These are phyloP conservation scores for Calvatia gigantea DNA, from an alignment of 768 basidiomycete genomes.

Conservation along the genomic window DNA sequence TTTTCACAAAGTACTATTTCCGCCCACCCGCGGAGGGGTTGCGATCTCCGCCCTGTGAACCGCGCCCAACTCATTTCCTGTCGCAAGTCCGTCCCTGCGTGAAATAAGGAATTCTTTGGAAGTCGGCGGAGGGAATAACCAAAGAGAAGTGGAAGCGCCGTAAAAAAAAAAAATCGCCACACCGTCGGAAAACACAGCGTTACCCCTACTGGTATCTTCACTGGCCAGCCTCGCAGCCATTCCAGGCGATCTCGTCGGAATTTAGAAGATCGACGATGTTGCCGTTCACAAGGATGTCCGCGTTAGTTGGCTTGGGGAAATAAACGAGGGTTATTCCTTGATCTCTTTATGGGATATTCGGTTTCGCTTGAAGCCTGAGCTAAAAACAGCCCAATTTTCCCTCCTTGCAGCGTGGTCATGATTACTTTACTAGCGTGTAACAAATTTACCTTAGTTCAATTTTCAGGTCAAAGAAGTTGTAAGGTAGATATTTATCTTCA, in stretches of 20 bases:
- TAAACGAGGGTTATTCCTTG: not conserved
- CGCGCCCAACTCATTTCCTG: not conserved
- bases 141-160: not conserved
- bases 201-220: not conserved
- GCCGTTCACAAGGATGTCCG: not conserved
- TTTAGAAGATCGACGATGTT: not conserved
- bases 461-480: too few species aligned
- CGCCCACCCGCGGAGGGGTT: not conserved
- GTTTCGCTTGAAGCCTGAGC: not conserved
- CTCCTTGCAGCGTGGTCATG: too few species aligned
- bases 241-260: not conserved
- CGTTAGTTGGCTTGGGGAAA: not conserved
- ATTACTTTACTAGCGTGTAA: too few species aligned
- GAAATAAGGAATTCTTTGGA: not conserved
- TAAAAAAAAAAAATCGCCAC: not conserved
- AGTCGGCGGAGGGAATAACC: slow-evolving; percentile 2
- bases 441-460: too few species aligned
- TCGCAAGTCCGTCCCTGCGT: not conserved
- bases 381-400: not conserved
- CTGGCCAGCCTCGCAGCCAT: not conserved
- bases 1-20: not conserved
- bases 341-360: not conserved
- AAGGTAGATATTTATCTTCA: too few species aligned
- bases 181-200: not conserved
- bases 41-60: slow-evolving; percentile 3